These are phyloP conservation scores for Aspergillus sp. DNA, from an alignment of 2,329 filamentous ascomycete genomes.

Conservation along the genomic window DNA sequence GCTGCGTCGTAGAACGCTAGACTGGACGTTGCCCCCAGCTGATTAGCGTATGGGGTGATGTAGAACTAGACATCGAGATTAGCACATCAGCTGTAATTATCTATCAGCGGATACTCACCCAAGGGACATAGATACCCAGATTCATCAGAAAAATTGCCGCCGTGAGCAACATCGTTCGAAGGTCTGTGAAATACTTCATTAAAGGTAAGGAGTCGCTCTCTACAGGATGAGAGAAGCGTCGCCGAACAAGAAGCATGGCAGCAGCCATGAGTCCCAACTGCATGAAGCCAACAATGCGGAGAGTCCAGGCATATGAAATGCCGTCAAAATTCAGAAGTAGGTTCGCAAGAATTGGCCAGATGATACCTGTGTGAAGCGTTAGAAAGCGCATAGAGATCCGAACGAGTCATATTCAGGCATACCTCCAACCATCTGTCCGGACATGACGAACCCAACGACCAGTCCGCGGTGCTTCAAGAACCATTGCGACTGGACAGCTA, in stretches of 20 bases:
- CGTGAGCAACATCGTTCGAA: neutral
- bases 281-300: neutral
- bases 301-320: neutral
- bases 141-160: neutral
- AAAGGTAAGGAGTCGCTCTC: neutral
- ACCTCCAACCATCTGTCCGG: slow-evolving; percentile 11
- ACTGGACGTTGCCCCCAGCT: neutral
- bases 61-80: neutral
- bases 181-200: slow-evolving; percentile 6
- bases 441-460: slow-evolving; percentile 11
- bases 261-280: slow-evolving; percentile 4
- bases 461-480: slow-evolving; percentile 3
- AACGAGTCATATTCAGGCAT: neutral
- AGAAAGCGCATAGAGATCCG: too few relatives aligned
- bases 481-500: slow-evolving; percentile 8
- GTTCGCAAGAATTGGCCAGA: neutral
- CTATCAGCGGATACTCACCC: neutral
- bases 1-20: slow-evolving; percentile 6
- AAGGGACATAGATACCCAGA: neutral
- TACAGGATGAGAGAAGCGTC: neutral
- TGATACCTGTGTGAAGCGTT: too few relatives aligned
- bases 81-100: neutral
- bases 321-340: neutral
- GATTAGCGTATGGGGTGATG: neutral
- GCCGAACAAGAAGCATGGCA: slow-evolving; percentile 1